These are phyloP conservation scores for Tubosaeta sp. DNA, from an alignment of 768 basidiomycete genomes.

Conservation along the genomic window DNA sequence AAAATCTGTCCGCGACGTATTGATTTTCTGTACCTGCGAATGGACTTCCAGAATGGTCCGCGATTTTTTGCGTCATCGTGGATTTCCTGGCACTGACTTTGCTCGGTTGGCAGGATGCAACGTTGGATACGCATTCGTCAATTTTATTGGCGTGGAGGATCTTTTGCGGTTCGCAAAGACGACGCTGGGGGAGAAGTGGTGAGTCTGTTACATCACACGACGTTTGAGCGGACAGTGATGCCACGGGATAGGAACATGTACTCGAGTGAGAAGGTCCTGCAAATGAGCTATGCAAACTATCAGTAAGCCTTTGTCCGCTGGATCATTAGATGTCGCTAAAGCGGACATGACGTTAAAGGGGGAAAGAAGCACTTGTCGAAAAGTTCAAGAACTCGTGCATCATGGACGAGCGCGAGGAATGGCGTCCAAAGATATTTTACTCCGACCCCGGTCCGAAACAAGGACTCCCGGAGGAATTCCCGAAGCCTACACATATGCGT, in stretches of 20 bases:
- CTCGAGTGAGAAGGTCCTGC: constrained; percentile 83
- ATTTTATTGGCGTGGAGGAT: constrained; percentile 78
- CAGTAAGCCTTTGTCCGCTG: constrained; percentile 54
- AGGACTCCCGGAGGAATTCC: constrained; percentile 78
- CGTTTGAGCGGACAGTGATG: constrained; percentile 2
- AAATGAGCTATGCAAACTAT: constrained; percentile 91
- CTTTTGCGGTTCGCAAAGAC: constrained; percentile 70
- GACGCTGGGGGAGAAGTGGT: constrained; percentile 82
- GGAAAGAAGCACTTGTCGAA: constrained; percentile 85
- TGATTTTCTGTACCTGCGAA: constrained; percentile 84
- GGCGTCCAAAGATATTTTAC: constrained; percentile 83
- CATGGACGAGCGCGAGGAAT: constrained; percentile 81
- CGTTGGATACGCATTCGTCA: constrained; percentile 85
- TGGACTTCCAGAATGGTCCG: constrained; percentile 81
- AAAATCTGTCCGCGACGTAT: constrained; percentile 72
- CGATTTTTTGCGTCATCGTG: not conserved
- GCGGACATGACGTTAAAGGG: constrained; percentile 39
- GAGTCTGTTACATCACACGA: constrained; percentile 14
- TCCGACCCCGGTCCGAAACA: constrained; percentile 64
- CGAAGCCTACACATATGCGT: constrained; percentile 73
- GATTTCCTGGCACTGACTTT: constrained; percentile 1
- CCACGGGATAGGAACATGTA: constrained; percentile 72
- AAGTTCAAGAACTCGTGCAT: constrained; percentile 91
- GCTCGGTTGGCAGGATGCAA: constrained; percentile 54
- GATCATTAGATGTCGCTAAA: constrained; percentile 7